Percentiles rank a stretch among this genome's conserved stretches.
These are phyloP conservation scores for Viridothelium virens DNA, from an alignment of 495 filamentous ascomycete genomes.

Conservation along the genomic window DNA sequence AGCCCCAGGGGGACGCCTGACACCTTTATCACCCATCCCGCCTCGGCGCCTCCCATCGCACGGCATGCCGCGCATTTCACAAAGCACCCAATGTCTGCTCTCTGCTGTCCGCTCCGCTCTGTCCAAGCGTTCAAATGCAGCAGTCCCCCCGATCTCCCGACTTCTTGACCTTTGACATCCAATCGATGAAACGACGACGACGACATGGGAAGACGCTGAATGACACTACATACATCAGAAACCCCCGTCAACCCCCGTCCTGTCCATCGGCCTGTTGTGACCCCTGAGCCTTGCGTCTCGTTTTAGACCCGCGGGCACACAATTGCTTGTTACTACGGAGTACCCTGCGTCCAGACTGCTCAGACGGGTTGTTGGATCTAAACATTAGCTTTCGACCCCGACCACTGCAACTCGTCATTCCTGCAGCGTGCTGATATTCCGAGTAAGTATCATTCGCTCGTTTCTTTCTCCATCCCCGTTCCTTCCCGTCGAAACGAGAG, in stretches of 20 bases:
- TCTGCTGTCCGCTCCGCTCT: conserved; percentile 1
- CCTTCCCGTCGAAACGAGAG: not conserved
- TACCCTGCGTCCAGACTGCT: not conserved
- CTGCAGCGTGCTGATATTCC: not conserved
- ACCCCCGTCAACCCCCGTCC: not conserved
- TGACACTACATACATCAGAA: not conserved
- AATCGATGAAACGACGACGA: not conserved
- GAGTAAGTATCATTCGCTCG: not conserved
- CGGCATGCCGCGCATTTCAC: not conserved
- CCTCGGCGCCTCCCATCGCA: conserved; percentile 1
- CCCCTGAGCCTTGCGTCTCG: conserved; percentile 8
- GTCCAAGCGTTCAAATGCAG: not conserved
- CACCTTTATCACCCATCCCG: not conserved
- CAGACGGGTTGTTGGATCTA: conserved; percentile 9
- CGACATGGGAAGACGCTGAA: not conserved
- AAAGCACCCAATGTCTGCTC: not conserved
- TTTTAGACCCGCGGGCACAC: not conserved
- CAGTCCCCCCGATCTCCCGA: not conserved
- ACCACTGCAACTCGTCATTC: not conserved
- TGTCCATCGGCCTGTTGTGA: not conserved
- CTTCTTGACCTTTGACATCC: not conserved
- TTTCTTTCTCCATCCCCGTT: not conserved
- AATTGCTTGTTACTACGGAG: not conserved
- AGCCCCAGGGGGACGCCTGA: not conserved
- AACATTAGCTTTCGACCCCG: not conserved